phyloP scores from a whole-genome alignment of 2,329 filamentous ascomycete species.

The Aspergillus clavatus region DNA sequence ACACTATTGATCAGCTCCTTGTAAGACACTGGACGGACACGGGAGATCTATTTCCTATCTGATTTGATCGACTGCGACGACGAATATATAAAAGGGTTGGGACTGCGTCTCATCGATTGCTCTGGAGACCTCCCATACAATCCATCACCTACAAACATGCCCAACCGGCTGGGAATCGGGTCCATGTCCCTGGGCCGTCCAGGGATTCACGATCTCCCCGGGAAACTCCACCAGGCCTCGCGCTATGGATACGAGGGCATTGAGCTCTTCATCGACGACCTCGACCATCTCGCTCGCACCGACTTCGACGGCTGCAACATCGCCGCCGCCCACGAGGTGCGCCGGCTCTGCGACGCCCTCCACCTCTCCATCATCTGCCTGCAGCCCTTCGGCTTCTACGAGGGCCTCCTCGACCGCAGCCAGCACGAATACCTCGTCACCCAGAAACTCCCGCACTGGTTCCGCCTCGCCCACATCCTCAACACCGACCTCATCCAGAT shows the following conservation, averaged over 20 bases:
- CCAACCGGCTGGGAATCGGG: constrained; percentile 57
- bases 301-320: constrained; percentile 21
- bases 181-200: constrained; percentile 73
- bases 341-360: constrained; percentile 40
- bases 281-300: constrained; percentile 26
- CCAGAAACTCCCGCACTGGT: constrained; percentile 63
- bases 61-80: too few species aligned
- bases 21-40: too few species aligned
- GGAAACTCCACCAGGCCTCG: constrained; percentile 65
- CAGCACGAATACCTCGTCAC: constrained; percentile 55
- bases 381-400: constrained; percentile 74
- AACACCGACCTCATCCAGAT: constrained; percentile 69
- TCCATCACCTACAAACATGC: constrained; percentile 17
- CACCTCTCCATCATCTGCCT: constrained; percentile 48
- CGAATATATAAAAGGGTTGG: too few species aligned
- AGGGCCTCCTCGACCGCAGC: constrained; percentile 62
- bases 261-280: constrained; percentile 35
- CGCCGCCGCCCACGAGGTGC: constrained; percentile 40
- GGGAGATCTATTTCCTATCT: too few species aligned
- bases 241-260: constrained; percentile 34
- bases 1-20: too few species aligned
- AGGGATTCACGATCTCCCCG: constrained; percentile 61
- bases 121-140: too few species aligned
- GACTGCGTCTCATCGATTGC: too few species aligned
- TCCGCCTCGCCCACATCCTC: constrained; percentile 59